Evolutionary conservation across 2,329 filamentous ascomycete species (phyloP).

Genomic region (Penicillium sp.): DNA sequence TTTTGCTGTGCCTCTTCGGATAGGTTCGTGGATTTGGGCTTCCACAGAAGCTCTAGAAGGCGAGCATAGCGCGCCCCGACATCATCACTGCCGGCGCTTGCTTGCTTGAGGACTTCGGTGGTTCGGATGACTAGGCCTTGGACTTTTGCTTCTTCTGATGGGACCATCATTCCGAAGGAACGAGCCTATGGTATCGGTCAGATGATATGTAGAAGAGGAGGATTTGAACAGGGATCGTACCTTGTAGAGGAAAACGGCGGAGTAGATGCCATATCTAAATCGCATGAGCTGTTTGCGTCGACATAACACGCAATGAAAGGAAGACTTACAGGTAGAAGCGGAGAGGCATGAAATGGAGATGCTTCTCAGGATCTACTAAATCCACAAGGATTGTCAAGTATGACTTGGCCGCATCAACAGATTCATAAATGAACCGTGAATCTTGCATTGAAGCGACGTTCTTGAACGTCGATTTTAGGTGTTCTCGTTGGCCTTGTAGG

Average conservation of each 20-base stretch:
- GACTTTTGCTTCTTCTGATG: conserved; percentile 56
- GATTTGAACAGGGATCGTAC: conserved; percentile 31
- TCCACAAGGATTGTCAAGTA: conserved; percentile 61
- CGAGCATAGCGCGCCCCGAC: conserved; percentile 62
- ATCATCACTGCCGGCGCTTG: conserved; percentile 58
- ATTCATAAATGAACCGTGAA: conserved; percentile 66
- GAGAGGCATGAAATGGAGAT: conserved; percentile 64
- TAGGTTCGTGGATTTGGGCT: conserved; percentile 38
- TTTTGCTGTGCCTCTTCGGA: conserved; percentile 31
- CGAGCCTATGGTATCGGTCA: conserved; percentile 44
- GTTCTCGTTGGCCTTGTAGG: conserved; percentile 39
- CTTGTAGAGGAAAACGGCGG: conserved; percentile 66
- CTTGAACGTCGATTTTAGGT: conserved; percentile 48
- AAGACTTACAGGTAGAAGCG: conserved; percentile 57
- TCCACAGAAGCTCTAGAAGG: conserved; percentile 61
- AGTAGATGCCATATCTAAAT: conserved; percentile 55
- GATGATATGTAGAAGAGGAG: not conserved
- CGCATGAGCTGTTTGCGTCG: conserved; percentile 12
- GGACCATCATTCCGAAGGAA: conserved; percentile 60
- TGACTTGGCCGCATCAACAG: conserved; percentile 63
- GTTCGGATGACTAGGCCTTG: conserved; percentile 59
- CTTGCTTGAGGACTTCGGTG: conserved; percentile 59
- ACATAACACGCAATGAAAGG: not conserved
- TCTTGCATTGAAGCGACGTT: conserved; percentile 62
- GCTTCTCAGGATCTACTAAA: conserved; percentile 58